Evolutionary conservation across 139 green algal genomes (phyloP), one percentile per base, ranked within the genome.

Genomic region (Coelastrella sp.): DNA sequence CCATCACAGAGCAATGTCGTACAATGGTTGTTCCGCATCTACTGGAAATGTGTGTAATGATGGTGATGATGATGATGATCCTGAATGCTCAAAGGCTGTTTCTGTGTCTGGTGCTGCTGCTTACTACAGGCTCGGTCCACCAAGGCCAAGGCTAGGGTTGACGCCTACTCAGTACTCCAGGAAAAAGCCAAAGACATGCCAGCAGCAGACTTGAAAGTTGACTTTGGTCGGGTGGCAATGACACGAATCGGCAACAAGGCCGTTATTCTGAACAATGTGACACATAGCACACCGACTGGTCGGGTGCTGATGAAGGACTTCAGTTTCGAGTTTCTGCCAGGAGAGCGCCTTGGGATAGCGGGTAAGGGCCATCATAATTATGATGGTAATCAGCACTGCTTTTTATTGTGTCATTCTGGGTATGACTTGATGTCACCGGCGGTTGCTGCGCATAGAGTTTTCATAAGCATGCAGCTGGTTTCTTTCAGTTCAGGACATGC

Each of bases 311-410:
- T 97, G 75, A 60, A 83, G 0, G 86, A 93, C 86, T 96, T 97
- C 92, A 93, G 65, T 7, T 96, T 95, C 80, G 92, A 95, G 16
- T 97, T 98, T 65, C 59, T 74, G 60, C 92, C 91, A 0, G 92
- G 96, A 3, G 92, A 97, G 89, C 92, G 95, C 19, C 89, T 97
- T 10, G 96, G 96, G 86, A 93, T 98, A 56, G 95, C 96, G 14
- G 68, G 68, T 76, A 16, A n/a, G 68, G 6, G 0, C 68, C 6
- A 6, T 76, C 2, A 20, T 8, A n/a, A n/a, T n/a, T 10, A 68
- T 68, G 10, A 7, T 17, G 61, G 61, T 10, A 68, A 68, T n/a
- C n/a, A n/a, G n/a, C n/a, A n/a, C n/a, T n/a, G n/a, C n/a, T n/a
- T n/a, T n/a, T n/a, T n/a, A n/a, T n/a, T n/a, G n/a, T n/a, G n/a